Percentiles rank a stretch among this genome's conserved stretches.
Evolutionary conservation across 805 yeast genomes (phyloP).

Genomic region (Metschnikowia lochheadii): DNA sequence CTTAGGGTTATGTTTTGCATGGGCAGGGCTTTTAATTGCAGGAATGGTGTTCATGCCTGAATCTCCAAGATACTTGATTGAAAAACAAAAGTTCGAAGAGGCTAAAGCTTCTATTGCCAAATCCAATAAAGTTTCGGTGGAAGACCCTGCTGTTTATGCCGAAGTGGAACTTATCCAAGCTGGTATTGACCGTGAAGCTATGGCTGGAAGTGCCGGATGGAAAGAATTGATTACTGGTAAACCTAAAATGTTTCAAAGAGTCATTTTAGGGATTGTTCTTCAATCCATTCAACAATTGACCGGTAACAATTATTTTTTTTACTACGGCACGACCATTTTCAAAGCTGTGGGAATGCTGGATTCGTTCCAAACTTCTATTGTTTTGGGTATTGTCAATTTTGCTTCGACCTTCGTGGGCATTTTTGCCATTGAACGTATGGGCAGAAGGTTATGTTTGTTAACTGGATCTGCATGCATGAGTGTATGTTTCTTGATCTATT

Average conservation of each 20-base stretch:
- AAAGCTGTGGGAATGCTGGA: slow-evolving; percentile 46
- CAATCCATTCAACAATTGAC: slow-evolving; percentile 60
- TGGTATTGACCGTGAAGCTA: slow-evolving; percentile 56
- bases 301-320: slow-evolving; percentile 63
- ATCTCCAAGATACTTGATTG: slow-evolving; percentile 62
- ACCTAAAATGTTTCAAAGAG: slow-evolving; percentile 56
- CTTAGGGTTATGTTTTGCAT: slow-evolving; percentile 45
- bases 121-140: slow-evolving; percentile 52
- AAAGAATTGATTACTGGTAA: slow-evolving; percentile 57
- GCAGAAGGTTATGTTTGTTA: slow-evolving; percentile 50
- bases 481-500: slow-evolving; percentile 54
- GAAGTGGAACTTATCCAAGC: slow-evolving; percentile 55
- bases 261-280: slow-evolving; percentile 53
- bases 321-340: slow-evolving; percentile 57
- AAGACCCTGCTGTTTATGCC: slow-evolving; percentile 50
- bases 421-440: slow-evolving; percentile 46
- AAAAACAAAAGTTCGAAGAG: slow-evolving; percentile 45
- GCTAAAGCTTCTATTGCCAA: slow-evolving; percentile 54
- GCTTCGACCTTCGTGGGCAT: slow-evolving; percentile 52
- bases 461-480: slow-evolving; percentile 52
- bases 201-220: slow-evolving; percentile 67
- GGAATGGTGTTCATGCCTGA: slow-evolving; percentile 64
- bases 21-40: slow-evolving; percentile 45
- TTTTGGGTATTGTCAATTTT: slow-evolving; percentile 54
- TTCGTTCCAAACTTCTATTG: slow-evolving; percentile 53